Evolutionary conservation across 306 rosid genomes (phyloP).

Genomic region (Cucurbita ficifolia): DNA sequence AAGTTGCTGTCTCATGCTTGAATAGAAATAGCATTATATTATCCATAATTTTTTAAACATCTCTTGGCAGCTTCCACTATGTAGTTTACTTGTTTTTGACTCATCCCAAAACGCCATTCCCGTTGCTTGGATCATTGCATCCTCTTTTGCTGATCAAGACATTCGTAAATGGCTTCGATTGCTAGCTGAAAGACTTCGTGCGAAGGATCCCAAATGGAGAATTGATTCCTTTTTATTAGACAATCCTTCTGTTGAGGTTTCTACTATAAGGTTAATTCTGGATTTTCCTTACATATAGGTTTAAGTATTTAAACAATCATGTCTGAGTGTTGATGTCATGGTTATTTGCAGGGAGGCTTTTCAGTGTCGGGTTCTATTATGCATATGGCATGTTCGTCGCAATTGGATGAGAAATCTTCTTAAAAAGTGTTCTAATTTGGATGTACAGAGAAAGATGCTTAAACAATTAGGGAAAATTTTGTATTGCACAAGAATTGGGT

Average conservation of each 20-base stretch:
- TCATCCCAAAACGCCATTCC: slow-evolving; percentile 65
- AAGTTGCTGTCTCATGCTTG: background rate
- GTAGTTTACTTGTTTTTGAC: slow-evolving; percentile 63
- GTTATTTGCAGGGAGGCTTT: slow-evolving; percentile 53
- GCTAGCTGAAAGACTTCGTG: slow-evolving; percentile 40
- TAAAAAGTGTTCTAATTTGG: slow-evolving; percentile 50
- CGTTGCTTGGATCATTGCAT: slow-evolving; percentile 69
- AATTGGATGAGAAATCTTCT: slow-evolving; percentile 45
- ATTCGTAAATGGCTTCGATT: slow-evolving; percentile 53
- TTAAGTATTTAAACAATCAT: background rate
- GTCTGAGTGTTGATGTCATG: slow-evolving; percentile 11
- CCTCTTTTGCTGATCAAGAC: slow-evolving; percentile 38
- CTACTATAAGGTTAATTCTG: slow-evolving; percentile 34
- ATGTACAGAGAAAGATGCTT: slow-evolving; percentile 50
- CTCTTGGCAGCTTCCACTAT: slow-evolving; percentile 43
- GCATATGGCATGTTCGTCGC: slow-evolving; percentile 62
- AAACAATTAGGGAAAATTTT: slow-evolving; percentile 52
- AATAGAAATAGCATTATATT: background rate
- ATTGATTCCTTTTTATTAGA: slow-evolving; percentile 49
- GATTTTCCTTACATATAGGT: slow-evolving; percentile 1
- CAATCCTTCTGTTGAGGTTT: slow-evolving; percentile 49
- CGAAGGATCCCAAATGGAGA: slow-evolving; percentile 60
- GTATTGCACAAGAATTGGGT: slow-evolving; percentile 47
- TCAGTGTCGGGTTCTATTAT: slow-evolving; percentile 48
- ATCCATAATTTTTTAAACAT: background rate